These are phyloP conservation scores for Psophocarpus tetragonolobus DNA, from an alignment of 306 rosid genomes.

Conservation along the genomic window DNA sequence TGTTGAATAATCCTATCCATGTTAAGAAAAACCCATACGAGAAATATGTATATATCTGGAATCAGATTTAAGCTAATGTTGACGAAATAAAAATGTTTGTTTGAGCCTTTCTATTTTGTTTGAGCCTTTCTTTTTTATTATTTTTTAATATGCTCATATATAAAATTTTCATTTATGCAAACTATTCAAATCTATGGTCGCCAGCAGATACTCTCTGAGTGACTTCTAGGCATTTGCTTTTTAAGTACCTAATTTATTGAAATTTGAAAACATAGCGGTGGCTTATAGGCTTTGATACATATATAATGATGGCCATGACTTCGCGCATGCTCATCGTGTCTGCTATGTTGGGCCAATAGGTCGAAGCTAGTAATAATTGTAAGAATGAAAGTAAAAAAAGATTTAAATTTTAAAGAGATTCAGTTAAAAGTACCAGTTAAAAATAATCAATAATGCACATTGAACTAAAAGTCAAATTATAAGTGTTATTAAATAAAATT, in stretches of 20 bases:
- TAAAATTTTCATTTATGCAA: not conserved
- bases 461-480: too few relatives aligned
- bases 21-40: too few relatives aligned
- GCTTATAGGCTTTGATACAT: not conserved
- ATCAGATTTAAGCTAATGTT: not conserved
- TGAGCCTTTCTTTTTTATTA: not conserved
- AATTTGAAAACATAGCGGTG: not conserved
- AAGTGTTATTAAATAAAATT: too few relatives aligned
- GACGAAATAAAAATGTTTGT: not conserved
- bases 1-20: too few relatives aligned
- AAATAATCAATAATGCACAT: too few relatives aligned
- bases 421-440: too few relatives aligned
- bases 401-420: conserved; percentile 9
- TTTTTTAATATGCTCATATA: not conserved
- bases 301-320: not conserved
- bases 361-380: conserved; percentile 24
- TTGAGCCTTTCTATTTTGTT: too few relatives aligned
- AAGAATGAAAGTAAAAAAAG: conserved; percentile 43
- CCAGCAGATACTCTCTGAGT: not conserved
- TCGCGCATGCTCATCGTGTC: not conserved
- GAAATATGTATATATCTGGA: not conserved
- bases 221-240: not conserved
- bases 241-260: not conserved
- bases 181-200: too few relatives aligned
- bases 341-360: not conserved